Percentiles rank a stretch among this genome's conserved stretches.
phyloP scores from a whole-genome alignment of 495 filamentous ascomycete species.

The Penicillium odoratum region DNA sequence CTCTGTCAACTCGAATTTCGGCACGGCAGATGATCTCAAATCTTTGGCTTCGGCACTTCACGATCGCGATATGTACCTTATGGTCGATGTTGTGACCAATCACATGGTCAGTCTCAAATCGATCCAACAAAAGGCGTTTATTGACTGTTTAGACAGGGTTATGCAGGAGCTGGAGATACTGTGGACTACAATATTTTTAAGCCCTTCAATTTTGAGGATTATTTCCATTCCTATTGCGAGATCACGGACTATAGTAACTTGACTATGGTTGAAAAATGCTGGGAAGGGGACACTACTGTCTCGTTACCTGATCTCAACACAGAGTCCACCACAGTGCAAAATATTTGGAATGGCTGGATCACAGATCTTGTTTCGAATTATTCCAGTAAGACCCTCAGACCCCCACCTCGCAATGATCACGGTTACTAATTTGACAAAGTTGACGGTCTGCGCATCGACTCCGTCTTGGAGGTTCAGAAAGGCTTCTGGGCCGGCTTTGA shows the following conservation, averaged over 20 bases:
- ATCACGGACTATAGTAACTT: conserved; percentile 64
- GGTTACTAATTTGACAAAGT: conserved; percentile 34
- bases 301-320: conserved; percentile 72
- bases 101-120: conserved; percentile 55
- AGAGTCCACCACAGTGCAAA: conserved; percentile 53
- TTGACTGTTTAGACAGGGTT: conserved; percentile 41
- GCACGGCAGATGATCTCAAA: conserved; percentile 63
- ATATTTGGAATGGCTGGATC: conserved; percentile 67
- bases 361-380: conserved; percentile 63
- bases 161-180: conserved; percentile 49
- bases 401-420: neutral
- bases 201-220: conserved; percentile 62
- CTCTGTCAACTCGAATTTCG: conserved; percentile 63
- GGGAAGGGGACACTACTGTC: conserved; percentile 62
- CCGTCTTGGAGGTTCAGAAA: conserved; percentile 68
- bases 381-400: conserved; percentile 38
- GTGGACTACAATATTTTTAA: conserved; percentile 63
- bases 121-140: neutral
- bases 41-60: conserved; percentile 61
- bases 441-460: conserved; percentile 79
- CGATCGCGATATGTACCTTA: conserved; percentile 65
- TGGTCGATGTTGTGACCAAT: conserved; percentile 80
- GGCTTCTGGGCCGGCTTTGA: conserved; percentile 68
- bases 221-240: conserved; percentile 67
- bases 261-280: conserved; percentile 54